Evolutionary conservation across 208 protist genomes (phyloP).

Genomic region (Naegleria lovaniensis): DNA sequence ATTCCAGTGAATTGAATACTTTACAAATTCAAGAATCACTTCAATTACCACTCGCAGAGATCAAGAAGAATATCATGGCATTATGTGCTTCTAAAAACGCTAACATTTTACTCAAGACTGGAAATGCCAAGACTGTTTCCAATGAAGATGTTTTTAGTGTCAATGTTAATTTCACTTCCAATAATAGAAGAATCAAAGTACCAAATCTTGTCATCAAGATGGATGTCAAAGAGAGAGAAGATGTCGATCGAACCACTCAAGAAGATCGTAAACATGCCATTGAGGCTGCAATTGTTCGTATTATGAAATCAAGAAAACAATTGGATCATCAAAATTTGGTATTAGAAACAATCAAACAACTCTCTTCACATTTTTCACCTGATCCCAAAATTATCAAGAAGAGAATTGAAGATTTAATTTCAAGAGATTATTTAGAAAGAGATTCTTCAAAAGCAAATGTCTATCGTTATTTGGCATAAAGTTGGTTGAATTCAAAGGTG

Average conservation of each 20-base stretch:
- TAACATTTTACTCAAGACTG: background rate
- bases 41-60: constrained; percentile 42
- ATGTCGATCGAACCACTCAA: constrained; percentile 43
- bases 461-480: constrained; percentile 14
- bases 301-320: constrained; percentile 67
- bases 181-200: constrained; percentile 4
- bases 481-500: too few species aligned
- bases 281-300: constrained; percentile 70
- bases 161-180: background rate
- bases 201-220: background rate
- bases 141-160: background rate
- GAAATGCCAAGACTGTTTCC: background rate
- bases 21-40: constrained; percentile 40
- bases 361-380: constrained; percentile 12
- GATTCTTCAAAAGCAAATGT: background rate
- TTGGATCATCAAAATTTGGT: constrained; percentile 31
- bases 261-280: constrained; percentile 68
- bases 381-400: constrained; percentile 29
- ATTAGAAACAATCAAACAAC: constrained; percentile 21
- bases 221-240: background rate
- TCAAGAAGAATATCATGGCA: constrained; percentile 51
- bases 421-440: constrained; percentile 32
- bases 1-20: constrained; percentile 39
- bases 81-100: constrained; percentile 13
- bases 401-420: constrained; percentile 33